These are phyloP conservation scores for Fonsecaea multimorphosa DNA, from an alignment of 2,329 filamentous ascomycete genomes.

Conservation along the genomic window DNA sequence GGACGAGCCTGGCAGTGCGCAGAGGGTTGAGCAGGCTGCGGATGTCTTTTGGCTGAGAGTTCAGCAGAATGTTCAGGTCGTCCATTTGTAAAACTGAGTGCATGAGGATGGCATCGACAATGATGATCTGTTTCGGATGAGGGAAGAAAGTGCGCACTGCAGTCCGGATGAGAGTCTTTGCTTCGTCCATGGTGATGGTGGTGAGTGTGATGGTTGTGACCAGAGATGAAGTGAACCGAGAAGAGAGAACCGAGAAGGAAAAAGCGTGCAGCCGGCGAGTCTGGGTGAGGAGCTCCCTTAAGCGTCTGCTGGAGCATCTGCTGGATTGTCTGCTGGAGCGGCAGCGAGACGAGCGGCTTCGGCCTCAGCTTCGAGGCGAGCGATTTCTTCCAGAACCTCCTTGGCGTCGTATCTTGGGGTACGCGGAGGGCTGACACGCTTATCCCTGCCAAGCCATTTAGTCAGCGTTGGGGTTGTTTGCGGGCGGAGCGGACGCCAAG, in stretches of 20 bases:
- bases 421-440: neutral
- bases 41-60: slow-evolving; percentile 88
- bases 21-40: slow-evolving; percentile 87
- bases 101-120: slow-evolving; percentile 78
- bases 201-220: slow-evolving; percentile 1
- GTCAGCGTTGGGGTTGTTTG: neutral
- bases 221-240: neutral
- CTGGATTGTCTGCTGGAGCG: too few relatives aligned
- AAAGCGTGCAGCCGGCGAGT: neutral
- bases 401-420: slow-evolving; percentile 3
- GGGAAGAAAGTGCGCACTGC: slow-evolving; percentile 86
- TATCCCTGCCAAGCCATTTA: neutral
- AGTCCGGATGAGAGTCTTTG: slow-evolving; percentile 81
- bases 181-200: slow-evolving; percentile 64
- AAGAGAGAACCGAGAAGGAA: neutral
- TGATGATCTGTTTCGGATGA: slow-evolving; percentile 75
- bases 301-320: too few relatives aligned
- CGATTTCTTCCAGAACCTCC: too few relatives aligned
- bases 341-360: too few relatives aligned
- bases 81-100: slow-evolving; percentile 81
- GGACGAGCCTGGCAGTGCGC: slow-evolving; percentile 81
- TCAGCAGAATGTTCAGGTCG: slow-evolving; percentile 84
- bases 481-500: slow-evolving; percentile 1
- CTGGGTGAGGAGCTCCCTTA: neutral
- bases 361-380: too few relatives aligned